Percentiles rank a stretch among this genome's conserved stretches.
Conservation (phyloP, 306 rosid species). For the Luffa aegyptiaca region DNA sequence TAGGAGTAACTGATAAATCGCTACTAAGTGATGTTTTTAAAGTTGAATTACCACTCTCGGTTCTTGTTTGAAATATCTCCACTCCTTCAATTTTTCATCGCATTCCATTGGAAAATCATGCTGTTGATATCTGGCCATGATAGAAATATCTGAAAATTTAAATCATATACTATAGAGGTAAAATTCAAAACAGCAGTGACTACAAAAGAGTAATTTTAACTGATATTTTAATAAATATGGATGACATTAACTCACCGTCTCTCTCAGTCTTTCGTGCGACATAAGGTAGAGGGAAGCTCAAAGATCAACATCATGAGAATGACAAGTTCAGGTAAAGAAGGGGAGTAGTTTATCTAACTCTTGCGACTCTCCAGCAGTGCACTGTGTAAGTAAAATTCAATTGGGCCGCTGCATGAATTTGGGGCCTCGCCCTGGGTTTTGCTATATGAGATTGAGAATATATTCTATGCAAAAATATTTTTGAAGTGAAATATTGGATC, state of each 20-base stretch:
- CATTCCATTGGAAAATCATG: not conserved
- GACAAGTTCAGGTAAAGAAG: not conserved
- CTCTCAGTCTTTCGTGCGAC: not conserved
- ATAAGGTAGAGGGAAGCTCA: not conserved
- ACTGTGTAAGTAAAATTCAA: not conserved
- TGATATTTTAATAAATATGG: not conserved
- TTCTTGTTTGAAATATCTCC: not conserved
- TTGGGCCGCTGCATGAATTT: not conserved
- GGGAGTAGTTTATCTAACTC: not conserved
- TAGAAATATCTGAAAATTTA: not conserved
- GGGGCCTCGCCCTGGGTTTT: not conserved
- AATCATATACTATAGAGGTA: no score
- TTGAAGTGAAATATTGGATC: not conserved
- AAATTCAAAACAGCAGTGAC: not conserved
- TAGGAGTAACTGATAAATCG: not conserved
- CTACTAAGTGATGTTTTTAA: not conserved
- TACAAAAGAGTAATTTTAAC: not conserved
- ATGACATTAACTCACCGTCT: not conserved
- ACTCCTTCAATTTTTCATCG: not conserved
- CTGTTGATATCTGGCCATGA: not conserved
- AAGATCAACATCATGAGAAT: not conserved
- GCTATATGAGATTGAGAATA: not conserved
- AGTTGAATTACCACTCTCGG: not conserved
- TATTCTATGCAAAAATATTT: not conserved
- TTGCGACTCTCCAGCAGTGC: not conserved